Percentiles rank a stretch among this genome's conserved stretches.
phyloP scores from a whole-genome alignment of 306 rosid species.

The Vigna trinervia region DNA sequence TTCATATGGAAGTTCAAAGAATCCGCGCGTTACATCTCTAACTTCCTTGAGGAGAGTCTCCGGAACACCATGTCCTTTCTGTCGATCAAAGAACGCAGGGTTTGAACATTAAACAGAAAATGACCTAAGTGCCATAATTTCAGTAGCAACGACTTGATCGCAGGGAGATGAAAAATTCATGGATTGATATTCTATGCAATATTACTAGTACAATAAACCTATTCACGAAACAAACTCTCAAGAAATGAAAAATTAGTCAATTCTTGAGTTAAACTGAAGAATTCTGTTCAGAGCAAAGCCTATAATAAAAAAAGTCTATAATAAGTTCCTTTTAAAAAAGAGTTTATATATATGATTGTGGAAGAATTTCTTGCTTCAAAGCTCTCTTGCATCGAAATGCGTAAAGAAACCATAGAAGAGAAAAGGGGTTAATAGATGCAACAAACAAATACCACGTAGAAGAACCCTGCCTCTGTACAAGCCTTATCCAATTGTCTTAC shows the following conservation, averaged over 20 bases:
- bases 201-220: not conserved
- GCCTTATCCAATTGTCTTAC: conserved; percentile 81
- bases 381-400: not conserved
- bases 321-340: too few species aligned
- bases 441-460: conserved; percentile 78
- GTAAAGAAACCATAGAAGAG: not conserved
- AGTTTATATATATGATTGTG: too few species aligned
- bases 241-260: conserved; percentile 14
- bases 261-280: not conserved
- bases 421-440: conserved; percentile 4
- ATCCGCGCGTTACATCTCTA: conserved; percentile 57
- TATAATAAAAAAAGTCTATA: too few species aligned
- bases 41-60: conserved; percentile 68
- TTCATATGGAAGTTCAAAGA: conserved; percentile 79
- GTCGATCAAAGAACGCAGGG: conserved; percentile 37
- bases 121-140: not conserved
- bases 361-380: not conserved
- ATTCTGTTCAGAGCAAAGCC: not conserved
- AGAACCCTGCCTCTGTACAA: conserved; percentile 88
- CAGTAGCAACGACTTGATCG: not conserved
- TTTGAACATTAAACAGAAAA: conserved; percentile 19
- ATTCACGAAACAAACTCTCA: not conserved
- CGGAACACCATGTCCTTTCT: conserved; percentile 89
- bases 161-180: conserved; percentile 2
- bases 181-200: not conserved